Percentiles rank a stretch among this genome's conserved stretches.
Evolutionary conservation across 768 basidiomycete species (phyloP).

Genomic region (Hysterangium stoloniferum): DNA sequence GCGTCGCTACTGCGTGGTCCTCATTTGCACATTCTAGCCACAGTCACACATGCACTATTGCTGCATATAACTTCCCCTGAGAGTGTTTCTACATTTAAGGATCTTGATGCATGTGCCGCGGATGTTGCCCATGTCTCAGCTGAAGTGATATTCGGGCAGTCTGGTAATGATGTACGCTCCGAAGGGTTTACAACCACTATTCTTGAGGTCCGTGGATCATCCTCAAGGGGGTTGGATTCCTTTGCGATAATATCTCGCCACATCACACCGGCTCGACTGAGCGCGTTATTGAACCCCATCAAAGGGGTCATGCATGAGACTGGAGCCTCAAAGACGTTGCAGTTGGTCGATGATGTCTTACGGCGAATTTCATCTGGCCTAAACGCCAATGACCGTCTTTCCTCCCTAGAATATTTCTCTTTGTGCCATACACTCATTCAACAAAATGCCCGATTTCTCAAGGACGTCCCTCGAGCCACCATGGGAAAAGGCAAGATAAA

Average conservation of each 20-base stretch:
- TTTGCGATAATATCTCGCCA: slow-evolving; percentile 74
- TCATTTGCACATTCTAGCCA: slow-evolving; percentile 88
- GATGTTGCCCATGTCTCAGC: slow-evolving; percentile 76
- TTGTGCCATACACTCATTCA: slow-evolving; percentile 86
- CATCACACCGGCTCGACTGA: slow-evolving; percentile 71
- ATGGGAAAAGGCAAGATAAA: slow-evolving; percentile 31
- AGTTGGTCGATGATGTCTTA: slow-evolving; percentile 81
- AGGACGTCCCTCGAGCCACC: slow-evolving; percentile 40
- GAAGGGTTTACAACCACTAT: slow-evolving; percentile 94
- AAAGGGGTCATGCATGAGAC: slow-evolving; percentile 83
- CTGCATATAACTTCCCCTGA: slow-evolving; percentile 68
- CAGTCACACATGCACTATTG: slow-evolving; percentile 72
- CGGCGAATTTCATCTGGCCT: slow-evolving; percentile 77
- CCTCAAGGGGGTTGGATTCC: slow-evolving; percentile 78
- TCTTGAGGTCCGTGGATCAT: slow-evolving; percentile 80
- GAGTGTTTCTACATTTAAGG: slow-evolving; percentile 43
- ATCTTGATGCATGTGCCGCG: slow-evolving; percentile 68
- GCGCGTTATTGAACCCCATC: slow-evolving; percentile 67
- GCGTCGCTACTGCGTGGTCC: slow-evolving; percentile 83
- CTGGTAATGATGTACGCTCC: slow-evolving; percentile 77
- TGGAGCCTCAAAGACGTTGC: slow-evolving; percentile 69
- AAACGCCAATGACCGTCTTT: slow-evolving; percentile 70
- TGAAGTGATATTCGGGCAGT: slow-evolving; percentile 91
- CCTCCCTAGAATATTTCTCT: slow-evolving; percentile 62
- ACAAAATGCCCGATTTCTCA: slow-evolving; percentile 83